Conservation (phyloP, 257 asterid genomes). For the Misopates orontium region DNA sequence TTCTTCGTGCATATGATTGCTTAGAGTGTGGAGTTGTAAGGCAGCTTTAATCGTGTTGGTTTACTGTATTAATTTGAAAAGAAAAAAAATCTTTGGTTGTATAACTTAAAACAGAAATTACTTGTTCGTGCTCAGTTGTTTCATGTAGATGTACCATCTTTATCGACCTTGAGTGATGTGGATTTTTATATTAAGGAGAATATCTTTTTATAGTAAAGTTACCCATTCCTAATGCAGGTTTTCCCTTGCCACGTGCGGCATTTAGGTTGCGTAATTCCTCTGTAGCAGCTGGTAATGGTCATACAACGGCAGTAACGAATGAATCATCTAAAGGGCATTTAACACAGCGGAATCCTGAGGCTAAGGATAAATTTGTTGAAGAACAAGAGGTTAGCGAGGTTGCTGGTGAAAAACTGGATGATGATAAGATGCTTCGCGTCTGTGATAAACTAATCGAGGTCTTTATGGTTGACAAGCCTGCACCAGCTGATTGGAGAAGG, state of each 20-base stretch:
- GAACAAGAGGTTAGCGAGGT: constrained; percentile 28
- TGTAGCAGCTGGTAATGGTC: constrained; percentile 40
- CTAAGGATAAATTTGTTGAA: constrained; percentile 30
- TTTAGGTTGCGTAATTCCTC: constrained; percentile 29
- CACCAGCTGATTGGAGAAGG: constrained; percentile 88
- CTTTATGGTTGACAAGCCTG: constrained; percentile 87
- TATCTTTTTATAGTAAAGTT: background rate
- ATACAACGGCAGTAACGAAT: constrained; percentile 39
- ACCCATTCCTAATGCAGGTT: constrained; percentile 36
- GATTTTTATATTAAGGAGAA: background rate
- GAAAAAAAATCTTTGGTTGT: background rate
- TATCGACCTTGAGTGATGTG: background rate
- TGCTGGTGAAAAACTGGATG: constrained; percentile 45
- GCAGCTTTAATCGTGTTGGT: too few species aligned
- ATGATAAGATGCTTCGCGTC: constrained; percentile 59
- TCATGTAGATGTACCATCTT: background rate
- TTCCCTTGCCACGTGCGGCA: constrained; percentile 27
- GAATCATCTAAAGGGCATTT: constrained; percentile 39
- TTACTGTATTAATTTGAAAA: too few species aligned
- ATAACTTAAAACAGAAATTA: background rate
- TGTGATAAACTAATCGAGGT: constrained; percentile 82
- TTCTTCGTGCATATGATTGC: too few species aligned
- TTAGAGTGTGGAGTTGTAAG: too few species aligned
- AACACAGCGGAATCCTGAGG: constrained; percentile 26
- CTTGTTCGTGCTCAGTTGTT: background rate